Percentiles rank a stretch among this genome's conserved stretches.
These are phyloP conservation scores for Candida sakaeoensis DNA, from an alignment of 805 yeast species.

Conservation along the genomic window DNA sequence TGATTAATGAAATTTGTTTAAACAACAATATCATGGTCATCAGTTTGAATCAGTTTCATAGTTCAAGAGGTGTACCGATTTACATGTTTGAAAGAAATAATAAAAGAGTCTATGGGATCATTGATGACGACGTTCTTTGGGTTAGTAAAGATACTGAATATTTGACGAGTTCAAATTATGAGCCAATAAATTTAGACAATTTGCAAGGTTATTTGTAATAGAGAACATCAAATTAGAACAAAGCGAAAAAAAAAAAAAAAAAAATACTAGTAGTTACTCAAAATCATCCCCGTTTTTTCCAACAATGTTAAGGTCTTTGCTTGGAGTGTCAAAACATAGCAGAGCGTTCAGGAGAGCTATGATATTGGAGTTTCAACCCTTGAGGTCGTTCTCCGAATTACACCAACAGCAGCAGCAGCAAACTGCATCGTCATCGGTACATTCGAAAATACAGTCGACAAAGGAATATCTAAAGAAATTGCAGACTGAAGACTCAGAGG, in stretches of 20 bases:
- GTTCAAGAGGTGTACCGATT: slow-evolving; percentile 38
- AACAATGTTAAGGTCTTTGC: slow-evolving; percentile 5
- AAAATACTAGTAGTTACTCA: too few relatives aligned
- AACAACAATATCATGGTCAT: slow-evolving; percentile 43
- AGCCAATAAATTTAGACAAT: slow-evolving; percentile 40
- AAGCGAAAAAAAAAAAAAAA: background rate
- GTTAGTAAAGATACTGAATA: slow-evolving; percentile 14
- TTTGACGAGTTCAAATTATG: slow-evolving; percentile 19
- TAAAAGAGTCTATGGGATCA: slow-evolving; percentile 40
- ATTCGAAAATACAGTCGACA: slow-evolving; percentile 9
- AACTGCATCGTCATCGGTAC: background rate
- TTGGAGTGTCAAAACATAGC: slow-evolving; percentile 7
- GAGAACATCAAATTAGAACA: background rate
- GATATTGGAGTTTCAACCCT: slow-evolving; percentile 8
- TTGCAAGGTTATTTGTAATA: slow-evolving; percentile 8
- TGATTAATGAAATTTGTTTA: slow-evolving; percentile 59
- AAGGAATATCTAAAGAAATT: slow-evolving; percentile 26
- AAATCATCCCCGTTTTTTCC: background rate
- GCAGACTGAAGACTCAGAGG: slow-evolving; percentile 31
- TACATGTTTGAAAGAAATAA: slow-evolving; percentile 18
- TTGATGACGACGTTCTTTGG: slow-evolving; percentile 68
- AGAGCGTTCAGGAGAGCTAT: slow-evolving; percentile 8
- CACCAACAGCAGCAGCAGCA: slow-evolving; percentile 4
- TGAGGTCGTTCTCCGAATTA: slow-evolving; percentile 1
- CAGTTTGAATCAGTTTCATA: slow-evolving; percentile 27